Base-by-base conservation (phyloP, 2,329 filamentous ascomycete species). In the Aspergillus texensis region DNA sequence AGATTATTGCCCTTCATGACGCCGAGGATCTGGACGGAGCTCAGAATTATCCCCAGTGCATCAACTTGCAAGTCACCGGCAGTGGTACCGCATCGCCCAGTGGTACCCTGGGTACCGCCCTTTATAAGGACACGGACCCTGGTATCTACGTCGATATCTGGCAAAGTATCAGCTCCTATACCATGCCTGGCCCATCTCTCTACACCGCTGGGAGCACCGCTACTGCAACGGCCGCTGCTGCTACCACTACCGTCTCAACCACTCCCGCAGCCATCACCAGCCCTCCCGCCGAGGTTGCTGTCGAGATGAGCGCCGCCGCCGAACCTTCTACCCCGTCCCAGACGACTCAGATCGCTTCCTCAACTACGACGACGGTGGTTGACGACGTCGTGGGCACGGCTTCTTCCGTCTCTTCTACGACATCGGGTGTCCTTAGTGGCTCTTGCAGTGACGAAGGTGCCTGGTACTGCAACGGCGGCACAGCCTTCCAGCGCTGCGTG, bases 61-160 rank as follows among this genome's bases (percentile, higher is more conserved):
- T 86, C 68, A 88, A 89, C 77, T 71, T 89, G 63, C 80, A 86
- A 68, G 75, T 89, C 64, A 82, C 82, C 30, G 85, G 85, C 46
- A 84, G 81, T 19, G 80, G 82, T 21, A 79, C 78, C 11, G 75
- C 67, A 46, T 62, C 79, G 56, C 80, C 82, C 6, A 70, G 75
- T 36, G 86, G 85, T 60, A 79, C 78, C 3, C 68, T 79, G 4
- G 85, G 80, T 21, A 85, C 82, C 2, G 74, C 77, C 58, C 78
- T 88, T 14, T 89, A 89, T 80, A 85, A 76, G 43, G 76, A 79
- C 62, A 75, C 77, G 39, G 86, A 88, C 70, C 75, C 83, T n/a
- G 87, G 87, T 59, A 84, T 89, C 69, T 66, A 80, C 63, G 77
- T 87, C 80, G 84, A 85, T 80, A 81, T 88, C 75, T 88, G 88